phyloP scores from a whole-genome alignment of 257 asterid genomes.

The Scutellaria galericulata region DNA sequence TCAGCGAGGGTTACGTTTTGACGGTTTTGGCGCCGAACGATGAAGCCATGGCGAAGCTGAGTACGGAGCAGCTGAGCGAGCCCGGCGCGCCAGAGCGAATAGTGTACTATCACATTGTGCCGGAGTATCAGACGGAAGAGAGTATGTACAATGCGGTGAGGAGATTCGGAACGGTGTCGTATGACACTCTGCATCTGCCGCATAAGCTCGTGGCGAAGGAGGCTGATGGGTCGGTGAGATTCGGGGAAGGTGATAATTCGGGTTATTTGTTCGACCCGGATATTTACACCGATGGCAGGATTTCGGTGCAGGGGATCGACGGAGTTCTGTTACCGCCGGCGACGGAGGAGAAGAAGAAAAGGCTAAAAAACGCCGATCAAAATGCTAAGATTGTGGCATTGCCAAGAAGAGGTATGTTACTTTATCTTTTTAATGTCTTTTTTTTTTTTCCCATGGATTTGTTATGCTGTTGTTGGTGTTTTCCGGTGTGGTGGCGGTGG shows the following conservation, averaged over 20 bases:
- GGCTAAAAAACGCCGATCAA: conserved; percentile 33
- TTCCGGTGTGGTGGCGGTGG: conserved; percentile 2
- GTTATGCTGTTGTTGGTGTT: not conserved
- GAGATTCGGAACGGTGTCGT: conserved; percentile 56
- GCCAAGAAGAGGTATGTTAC: conserved; percentile 49
- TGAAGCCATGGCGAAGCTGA: conserved; percentile 64
- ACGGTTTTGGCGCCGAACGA: conserved; percentile 65
- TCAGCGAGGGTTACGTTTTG: conserved; percentile 60
- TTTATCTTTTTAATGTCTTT: not conserved
- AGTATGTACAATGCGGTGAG: conserved; percentile 71
- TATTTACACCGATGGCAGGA: conserved; percentile 68
- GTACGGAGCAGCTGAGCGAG: no score
- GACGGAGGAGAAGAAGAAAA: conserved; percentile 37
- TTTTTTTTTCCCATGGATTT: not conserved
- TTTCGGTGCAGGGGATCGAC: conserved; percentile 61
- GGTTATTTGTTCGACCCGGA: conserved; percentile 69
- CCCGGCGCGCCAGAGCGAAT: conserved; percentile 58
- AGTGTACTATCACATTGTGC: conserved; percentile 56
- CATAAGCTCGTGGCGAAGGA: conserved; percentile 58
- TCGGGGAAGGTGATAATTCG: conserved; percentile 41
- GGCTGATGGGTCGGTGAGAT: conserved; percentile 65
- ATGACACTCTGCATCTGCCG: conserved; percentile 58
- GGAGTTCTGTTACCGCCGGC: conserved; percentile 43
- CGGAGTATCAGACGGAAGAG: conserved; percentile 70
- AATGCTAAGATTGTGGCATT: conserved; percentile 40